phyloP scores from a whole-genome alignment of 108 stramenopile species.

The Skeletonema potamos region DNA sequence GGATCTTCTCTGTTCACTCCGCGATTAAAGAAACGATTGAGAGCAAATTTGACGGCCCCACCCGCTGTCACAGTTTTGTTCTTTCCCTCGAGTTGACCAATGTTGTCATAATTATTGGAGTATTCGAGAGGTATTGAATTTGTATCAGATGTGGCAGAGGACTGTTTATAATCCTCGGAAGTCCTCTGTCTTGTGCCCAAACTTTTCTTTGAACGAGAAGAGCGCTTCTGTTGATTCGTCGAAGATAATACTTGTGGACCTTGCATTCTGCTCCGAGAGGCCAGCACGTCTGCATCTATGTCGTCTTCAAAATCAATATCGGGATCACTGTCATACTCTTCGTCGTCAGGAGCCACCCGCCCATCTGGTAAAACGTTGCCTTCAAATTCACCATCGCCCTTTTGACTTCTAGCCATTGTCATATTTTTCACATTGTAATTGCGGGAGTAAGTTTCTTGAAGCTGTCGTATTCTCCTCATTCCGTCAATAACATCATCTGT shows the following conservation, averaged over 20 bases:
- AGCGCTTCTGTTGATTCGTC: conserved; percentile 5
- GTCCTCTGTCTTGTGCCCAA: conserved; percentile 33
- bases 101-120: conserved; percentile 25
- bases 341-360: conserved; percentile 54
- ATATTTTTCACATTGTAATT: conserved; percentile 78
- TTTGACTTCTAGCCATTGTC: conserved; percentile 55
- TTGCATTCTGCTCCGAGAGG: conserved; percentile 72
- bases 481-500: conserved; percentile 76
- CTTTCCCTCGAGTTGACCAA: conserved; percentile 33
- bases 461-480: conserved; percentile 75
- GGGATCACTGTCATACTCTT: conserved; percentile 75
- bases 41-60: conserved; percentile 88
- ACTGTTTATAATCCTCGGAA: conserved; percentile 16
- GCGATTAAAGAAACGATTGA: conserved; percentile 87
- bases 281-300: conserved; percentile 87
- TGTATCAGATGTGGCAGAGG: conserved; percentile 16
- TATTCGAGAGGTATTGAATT: conserved; percentile 19
- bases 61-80: conserved; percentile 70
- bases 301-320: conserved; percentile 76
- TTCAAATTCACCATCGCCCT: conserved; percentile 36
- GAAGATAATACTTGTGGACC: conserved; percentile 30
- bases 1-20: conserved; percentile 83
- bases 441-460: conserved; percentile 74
- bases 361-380: conserved; percentile 44
- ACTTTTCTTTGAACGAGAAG: conserved; percentile 36